Evolutionary conservation across 2,329 filamentous ascomycete species (phyloP).

Genomic region (Drechmeria coniospora): DNA sequence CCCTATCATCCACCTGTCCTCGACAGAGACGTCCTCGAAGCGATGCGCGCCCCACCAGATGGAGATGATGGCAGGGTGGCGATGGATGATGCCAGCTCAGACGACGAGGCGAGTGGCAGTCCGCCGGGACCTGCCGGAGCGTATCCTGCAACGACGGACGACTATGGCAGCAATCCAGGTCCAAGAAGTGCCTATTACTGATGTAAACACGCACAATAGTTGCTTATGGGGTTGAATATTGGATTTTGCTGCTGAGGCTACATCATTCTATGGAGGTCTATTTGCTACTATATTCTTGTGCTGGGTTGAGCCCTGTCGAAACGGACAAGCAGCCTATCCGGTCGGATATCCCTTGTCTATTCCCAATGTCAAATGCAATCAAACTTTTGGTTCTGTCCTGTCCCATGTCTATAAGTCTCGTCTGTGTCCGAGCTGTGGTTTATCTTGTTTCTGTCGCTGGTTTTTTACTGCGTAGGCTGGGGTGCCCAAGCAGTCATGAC

Average conservation of each 20-base stretch:
- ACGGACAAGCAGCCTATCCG: too few relatives aligned
- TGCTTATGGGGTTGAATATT: background rate
- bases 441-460: background rate
- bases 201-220: background rate
- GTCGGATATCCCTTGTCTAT: too few relatives aligned
- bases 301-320: too few relatives aligned
- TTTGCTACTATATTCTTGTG: too few relatives aligned
- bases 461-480: constrained; percentile 1
- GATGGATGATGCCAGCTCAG: constrained; percentile 22
- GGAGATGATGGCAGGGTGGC: constrained; percentile 17
- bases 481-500: constrained; percentile 3
- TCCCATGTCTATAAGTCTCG: background rate
- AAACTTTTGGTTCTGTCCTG: background rate
- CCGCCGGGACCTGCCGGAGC: constrained; percentile 26
- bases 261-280: too few relatives aligned
- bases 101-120: constrained; percentile 18
- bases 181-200: constrained; percentile 23
- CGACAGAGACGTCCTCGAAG: constrained; percentile 47
- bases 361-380: too few relatives aligned
- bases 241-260: too few relatives aligned
- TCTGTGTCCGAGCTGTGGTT: background rate
- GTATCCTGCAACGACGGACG: constrained; percentile 30
- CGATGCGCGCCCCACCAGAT: constrained; percentile 31
- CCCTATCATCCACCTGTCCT: constrained; percentile 51
- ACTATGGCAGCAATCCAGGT: constrained; percentile 18